Percentiles rank a stretch among this genome's conserved stretches.
These are phyloP conservation scores for Aleurites moluccanus DNA, from an alignment of 441 rosid species.

Conservation along the genomic window DNA sequence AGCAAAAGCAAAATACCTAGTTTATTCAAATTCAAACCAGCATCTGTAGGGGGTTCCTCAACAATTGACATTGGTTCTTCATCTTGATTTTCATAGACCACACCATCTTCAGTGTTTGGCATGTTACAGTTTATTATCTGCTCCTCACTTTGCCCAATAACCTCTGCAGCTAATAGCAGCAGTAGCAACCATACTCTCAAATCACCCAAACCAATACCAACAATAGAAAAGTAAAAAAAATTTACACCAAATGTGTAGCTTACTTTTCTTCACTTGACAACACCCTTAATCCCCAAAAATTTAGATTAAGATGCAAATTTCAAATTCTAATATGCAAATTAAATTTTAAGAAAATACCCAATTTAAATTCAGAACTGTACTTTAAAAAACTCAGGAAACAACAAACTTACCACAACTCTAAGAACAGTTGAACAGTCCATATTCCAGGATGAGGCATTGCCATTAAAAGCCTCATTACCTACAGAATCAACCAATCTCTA, in stretches of 20 bases:
- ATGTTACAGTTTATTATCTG: constrained; percentile 59
- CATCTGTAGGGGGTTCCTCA: constrained; percentile 74
- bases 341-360: neutral
- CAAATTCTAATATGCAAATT: neutral
- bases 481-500: constrained; percentile 15
- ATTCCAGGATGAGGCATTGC: constrained; percentile 46
- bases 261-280: neutral
- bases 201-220: constrained; percentile 1
- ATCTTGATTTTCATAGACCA: constrained; percentile 71
- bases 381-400: too few relatives aligned
- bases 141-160: constrained; percentile 53
- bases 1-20: constrained; percentile 24
- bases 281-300: neutral
- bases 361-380: neutral
- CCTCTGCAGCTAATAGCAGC: constrained; percentile 48
- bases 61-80: constrained; percentile 80
- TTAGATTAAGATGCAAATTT: neutral
- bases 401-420: too few relatives aligned
- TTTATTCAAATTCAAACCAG: constrained; percentile 22
- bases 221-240: neutral
- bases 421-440: constrained; percentile 44
- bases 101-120: constrained; percentile 77
- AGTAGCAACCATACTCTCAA: constrained; percentile 16
- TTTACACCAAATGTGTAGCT: neutral
- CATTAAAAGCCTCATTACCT: constrained; percentile 43